These are phyloP conservation scores for Sophora flavescens DNA, from an alignment of 306 rosid genomes.

Conservation along the genomic window DNA sequence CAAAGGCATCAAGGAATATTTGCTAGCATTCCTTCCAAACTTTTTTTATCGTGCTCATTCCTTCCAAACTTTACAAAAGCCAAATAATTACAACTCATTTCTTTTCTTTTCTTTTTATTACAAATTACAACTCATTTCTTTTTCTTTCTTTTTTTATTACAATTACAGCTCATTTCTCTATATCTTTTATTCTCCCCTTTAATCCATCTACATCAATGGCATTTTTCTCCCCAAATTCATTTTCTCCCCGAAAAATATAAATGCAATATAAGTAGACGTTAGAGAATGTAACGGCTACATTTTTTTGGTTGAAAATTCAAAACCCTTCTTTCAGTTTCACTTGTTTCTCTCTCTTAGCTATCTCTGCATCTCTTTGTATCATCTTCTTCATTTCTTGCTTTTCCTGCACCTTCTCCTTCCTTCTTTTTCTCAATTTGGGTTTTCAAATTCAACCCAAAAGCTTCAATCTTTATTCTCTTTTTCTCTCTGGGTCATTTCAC, in stretches of 20 bases:
- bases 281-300: constrained; percentile 78
- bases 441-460: constrained; percentile 40
- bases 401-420: constrained; percentile 39
- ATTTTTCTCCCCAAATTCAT: neutral
- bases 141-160: too few species aligned
- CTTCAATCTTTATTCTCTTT: constrained; percentile 54
- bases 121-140: too few species aligned
- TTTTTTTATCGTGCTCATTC: too few species aligned
- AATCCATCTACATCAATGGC: neutral
- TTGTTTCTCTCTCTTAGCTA: constrained; percentile 33
- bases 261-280: constrained; percentile 58
- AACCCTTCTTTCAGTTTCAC: constrained; percentile 37
- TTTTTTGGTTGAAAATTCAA: constrained; percentile 48
- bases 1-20: too few species aligned
- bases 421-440: neutral
- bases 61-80: too few species aligned
- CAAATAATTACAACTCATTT: too few species aligned
- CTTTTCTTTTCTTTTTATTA: too few species aligned
- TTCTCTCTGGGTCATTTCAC: constrained; percentile 33
- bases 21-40: too few species aligned
- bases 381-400: constrained; percentile 14
- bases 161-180: neutral
- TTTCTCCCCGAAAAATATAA: neutral
- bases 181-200: neutral
- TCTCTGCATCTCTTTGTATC: constrained; percentile 24